A percentile compares a stretch with the other conserved stretches of the same genome.
Evolutionary conservation across 352 stramenopile species (phyloP).

Genomic region (Saprolegnia parasitica): DNA sequence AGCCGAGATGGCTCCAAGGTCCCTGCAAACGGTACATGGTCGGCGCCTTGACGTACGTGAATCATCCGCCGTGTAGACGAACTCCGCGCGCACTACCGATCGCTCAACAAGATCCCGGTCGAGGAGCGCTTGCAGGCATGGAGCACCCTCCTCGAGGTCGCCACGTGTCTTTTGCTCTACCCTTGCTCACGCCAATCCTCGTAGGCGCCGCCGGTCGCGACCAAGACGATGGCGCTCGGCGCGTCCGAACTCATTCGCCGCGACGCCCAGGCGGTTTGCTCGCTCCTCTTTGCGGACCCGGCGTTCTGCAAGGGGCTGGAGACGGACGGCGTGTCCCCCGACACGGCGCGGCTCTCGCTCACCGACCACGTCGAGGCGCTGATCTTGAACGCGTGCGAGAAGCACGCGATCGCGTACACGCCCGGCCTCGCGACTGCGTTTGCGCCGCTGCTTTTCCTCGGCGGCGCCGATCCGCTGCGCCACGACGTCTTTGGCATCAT

Average conservation of each 20-base stretch:
- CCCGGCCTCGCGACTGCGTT: constrained; percentile 51
- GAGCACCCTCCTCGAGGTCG: constrained; percentile 48
- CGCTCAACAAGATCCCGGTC: constrained; percentile 39
- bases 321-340: constrained; percentile 39
- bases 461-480: constrained; percentile 62
- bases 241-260: constrained; percentile 42
- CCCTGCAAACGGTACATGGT: constrained; percentile 11
- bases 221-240: constrained; percentile 56
- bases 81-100: constrained; percentile 37
- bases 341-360: constrained; percentile 58
- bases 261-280: constrained; percentile 59
- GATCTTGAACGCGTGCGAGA: constrained; percentile 60
- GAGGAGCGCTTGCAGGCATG: constrained; percentile 50
- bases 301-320: constrained; percentile 43
- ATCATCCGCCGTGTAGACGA: not conserved
- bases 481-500: constrained; percentile 29
- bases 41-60: no score
- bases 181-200: constrained; percentile 29
- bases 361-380: constrained; percentile 74
- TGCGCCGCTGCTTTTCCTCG: constrained; percentile 46
- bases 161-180: not conserved
- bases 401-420: constrained; percentile 52
- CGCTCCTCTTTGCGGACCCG: constrained; percentile 53
- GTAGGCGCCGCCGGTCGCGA: constrained; percentile 64
- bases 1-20: constrained; percentile 6